Evolutionary conservation across 768 basidiomycete species (phyloP).

Genomic region (Amanita phalloides): DNA sequence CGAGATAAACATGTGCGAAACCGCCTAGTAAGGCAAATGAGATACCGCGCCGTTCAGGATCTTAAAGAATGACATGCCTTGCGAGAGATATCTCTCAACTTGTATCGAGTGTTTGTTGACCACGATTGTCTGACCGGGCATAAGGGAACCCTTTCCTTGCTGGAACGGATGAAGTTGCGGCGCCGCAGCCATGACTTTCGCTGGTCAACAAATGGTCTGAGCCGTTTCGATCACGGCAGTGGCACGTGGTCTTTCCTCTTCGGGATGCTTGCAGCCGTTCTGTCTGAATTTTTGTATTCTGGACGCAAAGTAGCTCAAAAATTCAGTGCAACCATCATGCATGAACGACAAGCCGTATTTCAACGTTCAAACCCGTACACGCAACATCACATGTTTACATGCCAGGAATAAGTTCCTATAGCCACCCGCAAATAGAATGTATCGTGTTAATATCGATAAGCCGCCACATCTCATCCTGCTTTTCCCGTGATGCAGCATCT

Average conservation of each 20-base stretch:
- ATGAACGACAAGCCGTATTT: too few species aligned
- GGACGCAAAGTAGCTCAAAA: too few species aligned
- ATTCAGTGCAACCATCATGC: too few species aligned
- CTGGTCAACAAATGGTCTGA: background rate
- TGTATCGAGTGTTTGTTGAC: slow-evolving; percentile 87
- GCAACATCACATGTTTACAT: too few species aligned
- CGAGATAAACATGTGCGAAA: slow-evolving; percentile 97
- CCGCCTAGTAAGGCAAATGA: slow-evolving; percentile 49
- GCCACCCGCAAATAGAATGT: too few species aligned
- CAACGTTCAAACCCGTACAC: too few species aligned
- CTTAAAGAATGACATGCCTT: slow-evolving; percentile 43
- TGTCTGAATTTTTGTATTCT: background rate
- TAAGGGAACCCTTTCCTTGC: slow-evolving; percentile 51
- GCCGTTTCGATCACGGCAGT: slow-evolving; percentile 1
- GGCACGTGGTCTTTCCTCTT: background rate
- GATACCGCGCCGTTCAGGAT: slow-evolving; percentile 8
- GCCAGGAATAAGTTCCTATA: too few species aligned
- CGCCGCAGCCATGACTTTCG: slow-evolving; percentile 34
- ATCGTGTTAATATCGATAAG: too few species aligned
- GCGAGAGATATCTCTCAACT: slow-evolving; percentile 90
- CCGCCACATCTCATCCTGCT: too few species aligned
- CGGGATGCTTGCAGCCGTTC: background rate
- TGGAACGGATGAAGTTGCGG: slow-evolving; percentile 38
- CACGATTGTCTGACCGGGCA: slow-evolving; percentile 77
- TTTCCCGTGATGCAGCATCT: too few species aligned